Evolutionary conservation across 768 basidiomycete genomes (phyloP), one percentile per base, ranked within the genome.

Genomic region (Pleurotus eryngii): DNA sequence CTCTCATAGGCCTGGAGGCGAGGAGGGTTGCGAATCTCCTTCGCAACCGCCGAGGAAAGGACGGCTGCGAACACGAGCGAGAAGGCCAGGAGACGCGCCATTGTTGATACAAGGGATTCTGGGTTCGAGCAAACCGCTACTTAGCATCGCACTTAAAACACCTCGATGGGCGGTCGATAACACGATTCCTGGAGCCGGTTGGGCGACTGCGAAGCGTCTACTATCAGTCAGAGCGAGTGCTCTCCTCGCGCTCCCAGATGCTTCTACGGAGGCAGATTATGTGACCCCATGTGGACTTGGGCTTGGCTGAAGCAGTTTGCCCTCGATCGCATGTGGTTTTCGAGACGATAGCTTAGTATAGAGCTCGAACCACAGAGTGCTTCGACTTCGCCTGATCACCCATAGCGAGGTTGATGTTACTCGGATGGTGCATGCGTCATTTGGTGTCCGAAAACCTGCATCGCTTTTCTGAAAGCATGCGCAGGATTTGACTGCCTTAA

Each of bases 11-110:
- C 17, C 20, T 40, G 9, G 51, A 54, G 51, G 39, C 51, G 51
- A 54, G 51, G 51, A 40, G 51, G 51, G 37, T 54, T 54, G 39
- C n/a, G 51, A 30, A 54, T 54, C 27, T 54, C 51, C 22, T 54
- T 54, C 18, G 51, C 51, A 2, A 22, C 14, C 3, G 39, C 17
- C 17, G 35, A 8, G 15, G 24, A 42, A 20, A 18, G 35, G 15
- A 54, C 17, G 37, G 51, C 51, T n/a, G 38, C 22, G 20, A 54
- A 18, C 37, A 54, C 39, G 51, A 54, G 18, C n/a, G 51, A 54
- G 6, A 54, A 9, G 15, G 22, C 39, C 18, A 42, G 39, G 39
- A 54, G 26, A 39, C 51, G 51, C 35, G 39, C 51, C 51, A 54
- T 54, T 11, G 37, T 40, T 17, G 51, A 20, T 17, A 5, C 37